phyloP scores from a whole-genome alignment of 306 rosid genomes.

The Lathyrus sativus region DNA sequence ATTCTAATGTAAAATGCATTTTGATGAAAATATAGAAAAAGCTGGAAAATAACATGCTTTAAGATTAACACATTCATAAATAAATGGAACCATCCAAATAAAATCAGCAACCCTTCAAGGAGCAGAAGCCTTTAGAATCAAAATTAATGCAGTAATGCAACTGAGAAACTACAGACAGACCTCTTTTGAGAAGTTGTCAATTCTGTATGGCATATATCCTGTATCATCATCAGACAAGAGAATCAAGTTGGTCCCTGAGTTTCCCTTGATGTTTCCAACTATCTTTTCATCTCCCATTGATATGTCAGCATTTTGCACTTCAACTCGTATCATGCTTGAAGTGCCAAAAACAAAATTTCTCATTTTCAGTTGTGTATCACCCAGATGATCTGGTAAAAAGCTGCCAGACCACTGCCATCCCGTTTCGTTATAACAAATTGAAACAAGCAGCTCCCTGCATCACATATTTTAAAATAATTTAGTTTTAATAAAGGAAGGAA shows the following conservation, averaged over 20 bases:
- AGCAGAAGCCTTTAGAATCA: conserved; percentile 25
- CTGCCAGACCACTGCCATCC: conserved; percentile 99
- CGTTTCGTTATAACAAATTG: conserved; percentile 75
- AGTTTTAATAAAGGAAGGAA: conserved; percentile 27
- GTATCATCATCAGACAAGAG: conserved; percentile 93
- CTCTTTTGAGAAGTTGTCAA: conserved; percentile 93
- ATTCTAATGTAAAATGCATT: neutral
- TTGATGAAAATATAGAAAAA: conserved; percentile 14
- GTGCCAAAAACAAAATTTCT: conserved; percentile 72
- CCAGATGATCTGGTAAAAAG: conserved; percentile 86
- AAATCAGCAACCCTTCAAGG: conserved; percentile 5
- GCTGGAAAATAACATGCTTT: conserved; percentile 5
- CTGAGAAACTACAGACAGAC: conserved; percentile 52
- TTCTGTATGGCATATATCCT: conserved; percentile 96
- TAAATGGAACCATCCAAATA: conserved; percentile 24
- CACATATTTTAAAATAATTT: conserved; percentile 34
- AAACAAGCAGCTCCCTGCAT: conserved; percentile 86
- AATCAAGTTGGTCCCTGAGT: conserved; percentile 89
- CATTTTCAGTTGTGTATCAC: conserved; percentile 94
- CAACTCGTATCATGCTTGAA: conserved; percentile 76
- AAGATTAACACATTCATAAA: neutral
- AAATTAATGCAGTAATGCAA: conserved; percentile 16
- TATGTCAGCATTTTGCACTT: conserved; percentile 95
- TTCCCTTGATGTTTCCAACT: conserved; percentile 86
- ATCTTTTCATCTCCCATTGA: conserved; percentile 73